Base-by-base conservation (phyloP, 768 basidiomycete species). In the Stropharia rugosoannulata region DNA sequence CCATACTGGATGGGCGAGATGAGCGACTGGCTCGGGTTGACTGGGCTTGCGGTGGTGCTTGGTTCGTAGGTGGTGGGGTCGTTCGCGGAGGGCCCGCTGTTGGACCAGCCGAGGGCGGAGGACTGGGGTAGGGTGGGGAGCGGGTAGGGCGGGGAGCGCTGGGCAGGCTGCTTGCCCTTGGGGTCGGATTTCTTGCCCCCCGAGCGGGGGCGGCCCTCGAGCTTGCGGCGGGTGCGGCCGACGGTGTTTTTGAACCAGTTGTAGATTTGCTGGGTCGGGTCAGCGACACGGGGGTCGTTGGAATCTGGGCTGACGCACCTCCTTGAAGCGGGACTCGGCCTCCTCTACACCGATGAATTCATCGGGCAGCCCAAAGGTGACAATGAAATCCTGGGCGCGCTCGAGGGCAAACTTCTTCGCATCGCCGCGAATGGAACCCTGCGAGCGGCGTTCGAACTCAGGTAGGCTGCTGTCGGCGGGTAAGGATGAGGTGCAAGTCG, bases 231-330 rank as follows among this genome's bases (percentile, higher is more conserved):
- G 6, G 79, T 82, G 32, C 85, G 75, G 5, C 84, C 85, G 52
- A 84, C 80, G 15, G 85, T 85, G 66, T 86, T 86, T 71, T 86
- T 86, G 71, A 84, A 86, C 85, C 85, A 87, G 62, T 85, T 86
- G 72, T 86, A 86, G 55, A 86, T 83, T 80, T 85, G 83, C 84
- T 85, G 70, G 60, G 53, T 53, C 37, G 35, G 55, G 59, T 66
- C 56, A 64, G 49, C 46, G 49, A 29, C 54, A 39, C 27, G 49
- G 38, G 36, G 37, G 29, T 36, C 42, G 42, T 19, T n/a, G 44
- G 37, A 10, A 46, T 22, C 29, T 32, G 29, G 13, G 22, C 6
- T 46, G 19, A 38, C 70, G 38, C 63, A 82, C 84, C 80, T 86
- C 85, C 60, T 80, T 81, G 66, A 85, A 86, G 54, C 81, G 73